These are phyloP conservation scores for Kurtzmaniella quercitrusa DNA, from an alignment of 1,139 yeast genomes.

Conservation along the genomic window DNA sequence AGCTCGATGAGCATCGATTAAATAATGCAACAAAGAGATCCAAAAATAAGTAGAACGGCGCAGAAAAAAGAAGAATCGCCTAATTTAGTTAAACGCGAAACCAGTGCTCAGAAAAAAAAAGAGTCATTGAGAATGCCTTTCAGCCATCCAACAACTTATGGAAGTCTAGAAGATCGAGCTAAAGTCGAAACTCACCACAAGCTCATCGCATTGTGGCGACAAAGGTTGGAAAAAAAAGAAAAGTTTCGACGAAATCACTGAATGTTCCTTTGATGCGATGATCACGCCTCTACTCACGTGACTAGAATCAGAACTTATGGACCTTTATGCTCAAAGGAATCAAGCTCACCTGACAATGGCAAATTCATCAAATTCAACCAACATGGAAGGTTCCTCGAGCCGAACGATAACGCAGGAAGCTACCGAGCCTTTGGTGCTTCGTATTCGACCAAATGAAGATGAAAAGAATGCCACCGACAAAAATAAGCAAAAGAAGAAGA, in stretches of 20 bases:
- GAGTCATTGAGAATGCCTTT: too few species aligned
- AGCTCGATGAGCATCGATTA: not conserved
- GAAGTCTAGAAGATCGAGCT: too few species aligned
- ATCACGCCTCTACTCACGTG: not conserved
- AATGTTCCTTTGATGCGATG: not conserved
- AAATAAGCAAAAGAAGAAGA: conserved; percentile 7
- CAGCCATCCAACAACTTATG: too few species aligned
- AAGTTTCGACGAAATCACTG: not conserved
- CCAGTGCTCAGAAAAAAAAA: too few species aligned
- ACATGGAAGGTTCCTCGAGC: not conserved
- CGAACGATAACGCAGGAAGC: not conserved
- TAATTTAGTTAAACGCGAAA: too few species aligned
- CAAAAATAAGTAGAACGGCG: not conserved
- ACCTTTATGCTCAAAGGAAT: too few species aligned
- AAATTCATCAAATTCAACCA: not conserved
- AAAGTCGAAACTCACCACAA: too few species aligned
- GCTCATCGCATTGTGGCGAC: not conserved
- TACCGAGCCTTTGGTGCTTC: not conserved
- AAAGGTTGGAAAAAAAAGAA: not conserved
- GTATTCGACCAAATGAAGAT: not conserved
- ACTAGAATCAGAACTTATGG: too few species aligned
- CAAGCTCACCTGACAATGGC: too few species aligned
- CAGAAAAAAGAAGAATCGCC: too few species aligned
- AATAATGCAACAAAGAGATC: not conserved
- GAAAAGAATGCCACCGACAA: not conserved